Percentiles rank a stretch among this genome's conserved stretches.
Conservation (phyloP, 2,329 filamentous ascomycete species). For the Gremmenia infestans region DNA sequence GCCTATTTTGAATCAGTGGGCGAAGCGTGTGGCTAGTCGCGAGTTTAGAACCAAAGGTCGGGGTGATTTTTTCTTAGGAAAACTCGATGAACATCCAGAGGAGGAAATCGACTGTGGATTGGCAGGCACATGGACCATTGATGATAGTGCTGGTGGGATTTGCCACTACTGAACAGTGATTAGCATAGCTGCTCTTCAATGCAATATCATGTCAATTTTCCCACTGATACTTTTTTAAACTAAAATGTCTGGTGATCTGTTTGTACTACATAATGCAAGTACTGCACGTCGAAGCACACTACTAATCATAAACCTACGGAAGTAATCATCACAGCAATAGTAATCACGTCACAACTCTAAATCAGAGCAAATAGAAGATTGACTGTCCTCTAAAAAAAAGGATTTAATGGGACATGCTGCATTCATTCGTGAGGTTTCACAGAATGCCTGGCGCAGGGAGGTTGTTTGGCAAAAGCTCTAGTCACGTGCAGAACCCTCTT, state of each 20-base stretch:
- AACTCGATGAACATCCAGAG: slow-evolving; percentile 38
- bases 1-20: slow-evolving; percentile 70
- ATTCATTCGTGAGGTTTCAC: not conserved
- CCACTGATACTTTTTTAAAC: not conserved
- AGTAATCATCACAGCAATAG: too few relatives aligned
- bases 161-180: slow-evolving; percentile 29
- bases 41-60: slow-evolving; percentile 34
- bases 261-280: not conserved
- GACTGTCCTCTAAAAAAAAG: too few relatives aligned
- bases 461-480: not conserved
- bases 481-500: not conserved
- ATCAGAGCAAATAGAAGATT: too few relatives aligned
- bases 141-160: slow-evolving; percentile 65
- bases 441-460: not conserved
- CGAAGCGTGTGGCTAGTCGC: slow-evolving; percentile 37
- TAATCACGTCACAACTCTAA: too few relatives aligned
- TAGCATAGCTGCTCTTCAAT: not conserved
- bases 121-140: slow-evolving; percentile 83
- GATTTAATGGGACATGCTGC: too few relatives aligned
- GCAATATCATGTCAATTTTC: not conserved
- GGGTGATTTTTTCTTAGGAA: slow-evolving; percentile 54
- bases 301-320: too few relatives aligned
- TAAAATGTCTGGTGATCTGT: not conserved
- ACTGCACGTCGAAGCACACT: too few relatives aligned
- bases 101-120: slow-evolving; percentile 54